These are phyloP conservation scores for Achaetomium macrosporum DNA, from an alignment of 2,329 filamentous ascomycete genomes.

Conservation along the genomic window DNA sequence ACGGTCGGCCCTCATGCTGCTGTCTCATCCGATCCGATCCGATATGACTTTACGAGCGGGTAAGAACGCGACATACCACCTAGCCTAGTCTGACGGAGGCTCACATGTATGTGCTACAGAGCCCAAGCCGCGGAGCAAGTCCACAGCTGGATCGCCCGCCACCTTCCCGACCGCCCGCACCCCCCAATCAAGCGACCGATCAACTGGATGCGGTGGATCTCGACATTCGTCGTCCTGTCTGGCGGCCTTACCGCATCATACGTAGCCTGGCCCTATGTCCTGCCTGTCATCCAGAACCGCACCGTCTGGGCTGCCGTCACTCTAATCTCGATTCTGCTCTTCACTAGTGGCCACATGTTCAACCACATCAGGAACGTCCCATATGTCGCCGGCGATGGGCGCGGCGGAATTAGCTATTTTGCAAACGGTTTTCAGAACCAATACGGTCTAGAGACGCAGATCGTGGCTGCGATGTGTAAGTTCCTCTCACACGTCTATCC, in stretches of 20 bases:
- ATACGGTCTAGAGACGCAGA: conserved; percentile 90
- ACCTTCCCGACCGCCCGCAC: conserved; percentile 72
- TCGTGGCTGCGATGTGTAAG: conserved; percentile 86
- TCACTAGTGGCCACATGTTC: conserved; percentile 98
- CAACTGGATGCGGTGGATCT: conserved; percentile 74
- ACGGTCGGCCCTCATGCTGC: conserved; percentile 76
- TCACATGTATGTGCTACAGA: conserved; percentile 38
- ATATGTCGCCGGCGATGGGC: conserved; percentile 80
- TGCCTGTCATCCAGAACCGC: conserved; percentile 79
- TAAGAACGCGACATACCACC: conserved; percentile 37
- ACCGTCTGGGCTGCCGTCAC: conserved; percentile 91
- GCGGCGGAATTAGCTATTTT: conserved; percentile 84
- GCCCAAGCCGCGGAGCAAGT: conserved; percentile 70
- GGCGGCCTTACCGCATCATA: conserved; percentile 62
- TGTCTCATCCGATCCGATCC: conserved; percentile 59
- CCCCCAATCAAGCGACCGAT: conserved; percentile 76
- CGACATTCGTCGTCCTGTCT: conserved; percentile 61
- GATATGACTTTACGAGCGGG: conserved; percentile 82
- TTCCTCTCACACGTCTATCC: conserved; percentile 3
- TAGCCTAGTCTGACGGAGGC: not conserved
- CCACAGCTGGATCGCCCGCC: conserved; percentile 70
- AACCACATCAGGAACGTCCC: conserved; percentile 96
- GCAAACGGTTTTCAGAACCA: conserved; percentile 90
- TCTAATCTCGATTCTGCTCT: conserved; percentile 82
- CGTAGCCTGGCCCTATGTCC: conserved; percentile 69